These are phyloP conservation scores for Ophiosphaerella narmari DNA, from an alignment of 2,329 filamentous ascomycete species.

Conservation along the genomic window DNA sequence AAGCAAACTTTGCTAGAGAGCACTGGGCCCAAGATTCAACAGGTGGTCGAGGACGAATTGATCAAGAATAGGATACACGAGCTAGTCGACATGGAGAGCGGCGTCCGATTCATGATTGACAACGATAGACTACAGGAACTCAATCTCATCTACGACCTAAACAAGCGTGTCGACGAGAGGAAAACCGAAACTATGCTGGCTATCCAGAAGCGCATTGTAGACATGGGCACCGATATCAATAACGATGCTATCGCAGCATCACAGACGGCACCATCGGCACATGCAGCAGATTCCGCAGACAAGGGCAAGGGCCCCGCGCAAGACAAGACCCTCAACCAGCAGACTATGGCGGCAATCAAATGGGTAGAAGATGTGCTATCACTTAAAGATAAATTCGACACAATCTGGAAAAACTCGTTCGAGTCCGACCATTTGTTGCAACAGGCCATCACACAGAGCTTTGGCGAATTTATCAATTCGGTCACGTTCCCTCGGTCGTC, in stretches of 20 bases:
- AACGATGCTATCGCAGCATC: slow-evolving; percentile 61
- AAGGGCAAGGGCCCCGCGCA: slow-evolving; percentile 50
- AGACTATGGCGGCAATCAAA: slow-evolving; percentile 84
- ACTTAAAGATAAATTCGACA: slow-evolving; percentile 89
- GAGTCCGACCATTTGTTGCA: slow-evolving; percentile 75
- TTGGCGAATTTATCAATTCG: slow-evolving; percentile 88
- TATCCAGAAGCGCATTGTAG: slow-evolving; percentile 74
- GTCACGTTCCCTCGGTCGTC: slow-evolving; percentile 73
- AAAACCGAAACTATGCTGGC: slow-evolving; percentile 72
- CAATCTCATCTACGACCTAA: slow-evolving; percentile 77
- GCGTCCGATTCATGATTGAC: slow-evolving; percentile 87
- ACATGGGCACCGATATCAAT: slow-evolving; percentile 84
- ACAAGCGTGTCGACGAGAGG: slow-evolving; percentile 74
- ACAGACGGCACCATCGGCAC: slow-evolving; percentile 56
- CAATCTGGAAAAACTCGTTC: slow-evolving; percentile 75
- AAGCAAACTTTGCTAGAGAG: slow-evolving; percentile 76
- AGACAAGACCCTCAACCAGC: slow-evolving; percentile 67
- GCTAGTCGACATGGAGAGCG: slow-evolving; percentile 84
- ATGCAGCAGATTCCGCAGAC: slow-evolving; percentile 54
- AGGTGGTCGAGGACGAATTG: slow-evolving; percentile 79
- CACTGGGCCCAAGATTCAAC: slow-evolving; percentile 73
- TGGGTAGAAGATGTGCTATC: slow-evolving; percentile 92
- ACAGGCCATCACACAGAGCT: slow-evolving; percentile 81
- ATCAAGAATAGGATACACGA: slow-evolving; percentile 78
- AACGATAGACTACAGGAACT: slow-evolving; percentile 82